phyloP scores from a whole-genome alignment of 2,329 filamentous ascomycete species.

The Grosmannia huntii region DNA sequence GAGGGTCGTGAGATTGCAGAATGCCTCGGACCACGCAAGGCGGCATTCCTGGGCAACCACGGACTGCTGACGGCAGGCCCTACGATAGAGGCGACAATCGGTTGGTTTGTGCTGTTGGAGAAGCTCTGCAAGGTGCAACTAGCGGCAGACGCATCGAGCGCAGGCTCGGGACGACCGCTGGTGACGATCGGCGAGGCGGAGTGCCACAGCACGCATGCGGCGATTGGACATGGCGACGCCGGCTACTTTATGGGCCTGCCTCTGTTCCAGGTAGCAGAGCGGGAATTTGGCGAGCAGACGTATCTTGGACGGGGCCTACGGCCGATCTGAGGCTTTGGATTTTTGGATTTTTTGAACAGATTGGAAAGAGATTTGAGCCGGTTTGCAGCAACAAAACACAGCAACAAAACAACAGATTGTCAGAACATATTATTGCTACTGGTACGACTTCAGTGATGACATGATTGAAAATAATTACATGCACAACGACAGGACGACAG shows the following conservation, averaged over 20 bases:
- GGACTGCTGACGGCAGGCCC: slow-evolving; percentile 39
- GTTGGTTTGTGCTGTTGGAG: slow-evolving; percentile 41
- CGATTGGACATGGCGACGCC: slow-evolving; percentile 11
- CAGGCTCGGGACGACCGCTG: slow-evolving; percentile 35
- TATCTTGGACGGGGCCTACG: slow-evolving; percentile 13
- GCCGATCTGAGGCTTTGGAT: not conserved
- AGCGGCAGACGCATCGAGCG: slow-evolving; percentile 45
- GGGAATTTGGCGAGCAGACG: slow-evolving; percentile 16
- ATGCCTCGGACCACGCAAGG: slow-evolving; percentile 35
- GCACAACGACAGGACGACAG: no score
- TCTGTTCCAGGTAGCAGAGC: slow-evolving; percentile 16
- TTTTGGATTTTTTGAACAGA: no score
- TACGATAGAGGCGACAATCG: slow-evolving; percentile 36
- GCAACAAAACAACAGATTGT: not conserved
- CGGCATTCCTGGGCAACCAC: slow-evolving; percentile 39
- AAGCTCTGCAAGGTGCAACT: slow-evolving; percentile 34
- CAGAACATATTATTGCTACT: no score
- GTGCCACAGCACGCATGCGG: slow-evolving; percentile 10
- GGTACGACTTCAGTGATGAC: no score
- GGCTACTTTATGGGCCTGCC: slow-evolving; percentile 16
- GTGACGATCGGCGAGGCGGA: slow-evolving; percentile 14
- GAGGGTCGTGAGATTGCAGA: slow-evolving; percentile 36
- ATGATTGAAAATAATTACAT: no score
- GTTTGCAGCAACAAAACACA: no score
- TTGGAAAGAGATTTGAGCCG: no score